Evolutionary conservation across 2,329 filamentous ascomycete genomes (phyloP).

Genomic region (Fusarium sp.): DNA sequence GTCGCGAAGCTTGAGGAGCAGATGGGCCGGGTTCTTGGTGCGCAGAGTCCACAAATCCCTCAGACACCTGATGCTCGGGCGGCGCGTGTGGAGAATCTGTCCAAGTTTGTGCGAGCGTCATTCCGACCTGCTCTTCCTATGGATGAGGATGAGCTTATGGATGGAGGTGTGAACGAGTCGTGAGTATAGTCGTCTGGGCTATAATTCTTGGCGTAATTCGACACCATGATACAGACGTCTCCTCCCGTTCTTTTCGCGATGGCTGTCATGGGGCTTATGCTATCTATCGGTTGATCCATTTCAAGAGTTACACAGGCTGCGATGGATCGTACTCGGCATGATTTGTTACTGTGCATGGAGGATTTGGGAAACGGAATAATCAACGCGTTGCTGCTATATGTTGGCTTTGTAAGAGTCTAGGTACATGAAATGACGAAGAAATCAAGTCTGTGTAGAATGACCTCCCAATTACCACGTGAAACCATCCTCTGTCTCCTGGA

Average conservation of each 20-base stretch:
- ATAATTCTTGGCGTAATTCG: too few relatives aligned
- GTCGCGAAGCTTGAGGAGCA: slow-evolving; percentile 33
- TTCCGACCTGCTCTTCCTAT: slow-evolving; percentile 9
- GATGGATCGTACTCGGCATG: not conserved
- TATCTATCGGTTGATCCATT: too few relatives aligned
- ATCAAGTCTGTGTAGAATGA: not conserved
- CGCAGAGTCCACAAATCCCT: not conserved
- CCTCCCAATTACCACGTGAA: slow-evolving; percentile 24
- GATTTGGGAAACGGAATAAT: not conserved
- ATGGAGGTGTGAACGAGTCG: not conserved
- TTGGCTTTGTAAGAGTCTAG: not conserved
- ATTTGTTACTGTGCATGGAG: not conserved
- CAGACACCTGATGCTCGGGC: not conserved
- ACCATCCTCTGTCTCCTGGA: slow-evolving; percentile 32
- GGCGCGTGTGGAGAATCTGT: not conserved
- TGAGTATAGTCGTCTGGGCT: not conserved
- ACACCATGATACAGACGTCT: too few relatives aligned
- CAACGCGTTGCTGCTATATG: slow-evolving; percentile 17
- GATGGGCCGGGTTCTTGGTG: slow-evolving; percentile 4
- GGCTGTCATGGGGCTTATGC: too few relatives aligned
- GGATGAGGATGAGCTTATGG: not conserved
- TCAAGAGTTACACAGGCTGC: too few relatives aligned
- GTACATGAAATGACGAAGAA: slow-evolving; percentile 3
- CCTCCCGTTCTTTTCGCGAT: too few relatives aligned
- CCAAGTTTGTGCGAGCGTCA: slow-evolving; percentile 3